These are phyloP conservation scores for Annulohypoxylon truncatum DNA, from an alignment of 2,329 filamentous ascomycete species.

Conservation along the genomic window DNA sequence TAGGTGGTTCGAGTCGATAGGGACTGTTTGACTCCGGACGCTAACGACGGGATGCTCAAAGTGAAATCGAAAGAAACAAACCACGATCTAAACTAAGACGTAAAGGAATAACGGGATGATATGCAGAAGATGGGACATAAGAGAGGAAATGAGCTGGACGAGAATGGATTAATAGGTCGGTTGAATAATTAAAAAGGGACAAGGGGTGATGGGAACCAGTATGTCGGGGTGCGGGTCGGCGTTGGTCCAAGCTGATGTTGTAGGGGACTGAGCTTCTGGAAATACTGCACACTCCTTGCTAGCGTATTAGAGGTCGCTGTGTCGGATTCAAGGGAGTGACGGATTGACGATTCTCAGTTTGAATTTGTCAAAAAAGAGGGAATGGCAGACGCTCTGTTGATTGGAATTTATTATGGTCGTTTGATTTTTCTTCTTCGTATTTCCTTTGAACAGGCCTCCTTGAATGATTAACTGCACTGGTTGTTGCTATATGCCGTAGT, in stretches of 20 bases:
- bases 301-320: conserved; percentile 48
- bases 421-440: conserved; percentile 11
- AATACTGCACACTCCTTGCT: conserved; percentile 50
- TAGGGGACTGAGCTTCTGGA: conserved; percentile 50
- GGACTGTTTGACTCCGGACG: conserved; percentile 32
- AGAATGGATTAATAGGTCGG: conserved; percentile 46
- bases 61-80: conserved; percentile 30
- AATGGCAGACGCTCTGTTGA: conserved; percentile 16
- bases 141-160: conserved; percentile 42
- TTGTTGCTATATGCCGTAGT: conserved; percentile 19
- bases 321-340: conserved; percentile 49
- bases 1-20: conserved; percentile 35
- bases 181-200: conserved; percentile 48
- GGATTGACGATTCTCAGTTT: conserved; percentile 43
- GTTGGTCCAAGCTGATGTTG: conserved; percentile 47
- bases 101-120: conserved; percentile 29
- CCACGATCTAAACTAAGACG: conserved; percentile 21
- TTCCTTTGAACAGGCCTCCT: conserved; percentile 12
- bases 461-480: conserved; percentile 32
- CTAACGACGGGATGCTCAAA: conserved; percentile 8
- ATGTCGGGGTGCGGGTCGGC: conserved; percentile 51
- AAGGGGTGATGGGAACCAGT: conserved; percentile 50
- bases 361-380: conserved; percentile 12
- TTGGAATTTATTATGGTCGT: conserved; percentile 19
- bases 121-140: conserved; percentile 32